A percentile compares a stretch with the other conserved stretches of the same genome.
phyloP scores from a whole-genome alignment of 352 stramenopile species.

The Halophytophthora polymorphica region DNA sequence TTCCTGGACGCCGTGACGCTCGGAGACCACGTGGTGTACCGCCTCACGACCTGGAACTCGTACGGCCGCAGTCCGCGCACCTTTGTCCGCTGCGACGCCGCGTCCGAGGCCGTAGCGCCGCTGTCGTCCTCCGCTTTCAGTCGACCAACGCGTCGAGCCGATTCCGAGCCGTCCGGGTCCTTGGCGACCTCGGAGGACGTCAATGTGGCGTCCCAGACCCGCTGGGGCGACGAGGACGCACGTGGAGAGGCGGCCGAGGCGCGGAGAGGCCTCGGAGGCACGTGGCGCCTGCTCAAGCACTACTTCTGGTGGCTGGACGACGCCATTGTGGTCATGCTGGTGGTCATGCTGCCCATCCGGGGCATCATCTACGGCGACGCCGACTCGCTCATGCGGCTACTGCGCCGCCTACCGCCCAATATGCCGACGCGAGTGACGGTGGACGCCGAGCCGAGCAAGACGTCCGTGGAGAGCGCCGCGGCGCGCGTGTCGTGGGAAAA shows the following conservation, averaged over 20 bases:
- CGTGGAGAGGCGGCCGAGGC: conserved; percentile 9
- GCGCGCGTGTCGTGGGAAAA: conserved; percentile 79
- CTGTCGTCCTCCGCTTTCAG: conserved; percentile 6
- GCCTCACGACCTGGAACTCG: conserved; percentile 79
- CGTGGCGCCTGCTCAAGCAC: conserved; percentile 51
- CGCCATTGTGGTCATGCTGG: conserved; percentile 64
- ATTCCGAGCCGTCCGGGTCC: conserved; percentile 3
- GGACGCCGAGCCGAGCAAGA: conserved; percentile 56
- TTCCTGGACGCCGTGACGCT: conserved; percentile 63
- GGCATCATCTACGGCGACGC: conserved; percentile 83
- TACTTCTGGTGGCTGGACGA: conserved; percentile 88
- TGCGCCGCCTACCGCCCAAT: conserved; percentile 70
- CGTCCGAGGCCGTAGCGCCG: conserved; percentile 6
- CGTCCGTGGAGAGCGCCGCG: conserved; percentile 48
- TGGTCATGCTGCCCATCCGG: conserved; percentile 75
- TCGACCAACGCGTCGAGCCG: not conserved
- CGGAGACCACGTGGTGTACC: conserved; percentile 63
- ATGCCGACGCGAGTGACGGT: conserved; percentile 80
- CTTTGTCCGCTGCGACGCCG: conserved; percentile 54
- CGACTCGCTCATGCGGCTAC: conserved; percentile 60
- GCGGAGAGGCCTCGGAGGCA: conserved; percentile 15
- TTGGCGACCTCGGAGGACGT: not conserved
- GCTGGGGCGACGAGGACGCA: conserved; percentile 5
- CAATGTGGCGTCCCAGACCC: not conserved
- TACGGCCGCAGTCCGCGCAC: conserved; percentile 66